phyloP scores from a whole-genome alignment of 306 rosid genomes.

The Medicago lupulina region DNA sequence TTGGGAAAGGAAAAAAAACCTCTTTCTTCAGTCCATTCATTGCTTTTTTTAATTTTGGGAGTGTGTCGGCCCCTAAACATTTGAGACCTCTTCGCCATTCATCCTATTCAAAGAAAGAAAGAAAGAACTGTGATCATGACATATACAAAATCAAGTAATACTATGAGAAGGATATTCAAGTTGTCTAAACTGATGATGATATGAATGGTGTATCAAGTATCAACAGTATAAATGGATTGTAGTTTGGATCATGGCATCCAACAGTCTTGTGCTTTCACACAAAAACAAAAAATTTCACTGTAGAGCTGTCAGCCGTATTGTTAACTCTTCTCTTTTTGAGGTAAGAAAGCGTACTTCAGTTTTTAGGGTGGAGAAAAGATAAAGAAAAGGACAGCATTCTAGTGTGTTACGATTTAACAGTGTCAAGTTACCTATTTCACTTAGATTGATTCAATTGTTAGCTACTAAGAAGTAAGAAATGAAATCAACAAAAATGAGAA shows the following conservation, averaged over 20 bases:
- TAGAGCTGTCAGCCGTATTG: not conserved
- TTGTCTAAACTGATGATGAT: slow-evolving; percentile 18
- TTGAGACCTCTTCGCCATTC: slow-evolving; percentile 79
- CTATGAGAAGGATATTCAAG: slow-evolving; percentile 32
- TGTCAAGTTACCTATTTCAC: slow-evolving; percentile 7
- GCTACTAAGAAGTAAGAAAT: not conserved
- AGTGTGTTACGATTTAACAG: not conserved
- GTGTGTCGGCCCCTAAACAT: slow-evolving; percentile 54
- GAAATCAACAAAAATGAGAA: slow-evolving; percentile 19
- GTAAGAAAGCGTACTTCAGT: slow-evolving; percentile 5
- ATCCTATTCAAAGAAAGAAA: slow-evolving; percentile 50
- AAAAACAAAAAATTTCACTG: slow-evolving; percentile 11
- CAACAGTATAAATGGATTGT: slow-evolving; percentile 19
- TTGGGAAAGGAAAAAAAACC: slow-evolving; percentile 44
- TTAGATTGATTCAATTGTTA: slow-evolving; percentile 5
- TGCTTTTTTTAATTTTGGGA: slow-evolving; percentile 56
- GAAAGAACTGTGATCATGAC: slow-evolving; percentile 20
- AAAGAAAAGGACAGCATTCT: slow-evolving; percentile 2
- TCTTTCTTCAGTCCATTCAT: slow-evolving; percentile 57
- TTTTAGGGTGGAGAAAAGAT: not conserved
- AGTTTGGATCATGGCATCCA: slow-evolving; percentile 21
- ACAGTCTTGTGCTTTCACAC: slow-evolving; percentile 7
- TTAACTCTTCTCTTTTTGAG: slow-evolving; percentile 1
- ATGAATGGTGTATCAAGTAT: slow-evolving; percentile 22
- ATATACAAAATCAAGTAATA: slow-evolving; percentile 26